Evolutionary conservation across 2,329 filamentous ascomycete species (phyloP).

Genomic region (Epichloe festucae): DNA sequence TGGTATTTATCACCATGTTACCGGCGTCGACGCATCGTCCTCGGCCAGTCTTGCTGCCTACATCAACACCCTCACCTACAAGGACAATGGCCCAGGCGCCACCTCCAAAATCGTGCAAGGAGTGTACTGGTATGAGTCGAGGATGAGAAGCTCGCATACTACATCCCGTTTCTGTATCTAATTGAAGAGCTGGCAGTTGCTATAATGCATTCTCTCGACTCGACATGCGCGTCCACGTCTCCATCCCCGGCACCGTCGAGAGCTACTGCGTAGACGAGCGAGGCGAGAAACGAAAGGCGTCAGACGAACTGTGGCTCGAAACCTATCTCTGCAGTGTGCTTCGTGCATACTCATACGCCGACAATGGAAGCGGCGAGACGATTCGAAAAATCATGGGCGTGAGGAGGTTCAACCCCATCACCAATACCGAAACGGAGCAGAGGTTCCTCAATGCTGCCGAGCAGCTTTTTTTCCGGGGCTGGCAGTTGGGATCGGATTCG

Average conservation of each 20-base stretch:
- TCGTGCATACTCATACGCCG: conserved; percentile 89
- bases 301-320: conserved; percentile 91
- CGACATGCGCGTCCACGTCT: conserved; percentile 97
- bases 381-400: conserved; percentile 98
- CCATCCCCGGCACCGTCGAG: conserved; percentile 90
- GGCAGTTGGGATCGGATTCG: conserved; percentile 91
- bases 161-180: neutral
- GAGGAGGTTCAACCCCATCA: conserved; percentile 91
- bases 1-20: conserved; percentile 96
- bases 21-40: conserved; percentile 90
- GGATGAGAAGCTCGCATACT: neutral
- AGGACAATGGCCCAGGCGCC: conserved; percentile 60
- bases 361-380: conserved; percentile 84
- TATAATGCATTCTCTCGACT: conserved; percentile 98
- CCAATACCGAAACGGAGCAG: conserved; percentile 95
- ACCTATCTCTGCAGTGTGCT: conserved; percentile 94
- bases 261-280: conserved; percentile 96
- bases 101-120: conserved; percentile 81
- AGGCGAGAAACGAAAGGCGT: conserved; percentile 85
- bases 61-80: conserved; percentile 94
- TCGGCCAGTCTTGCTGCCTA: conserved; percentile 95
- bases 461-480: conserved; percentile 90
- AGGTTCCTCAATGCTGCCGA: conserved; percentile 91
- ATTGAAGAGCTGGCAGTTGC: conserved; percentile 39
- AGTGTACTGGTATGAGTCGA: conserved; percentile 63